Evolutionary conservation across 768 basidiomycete species (phyloP), one percentile per base, ranked within the genome.

Genomic region (Collybiopsis luxurians): DNA sequence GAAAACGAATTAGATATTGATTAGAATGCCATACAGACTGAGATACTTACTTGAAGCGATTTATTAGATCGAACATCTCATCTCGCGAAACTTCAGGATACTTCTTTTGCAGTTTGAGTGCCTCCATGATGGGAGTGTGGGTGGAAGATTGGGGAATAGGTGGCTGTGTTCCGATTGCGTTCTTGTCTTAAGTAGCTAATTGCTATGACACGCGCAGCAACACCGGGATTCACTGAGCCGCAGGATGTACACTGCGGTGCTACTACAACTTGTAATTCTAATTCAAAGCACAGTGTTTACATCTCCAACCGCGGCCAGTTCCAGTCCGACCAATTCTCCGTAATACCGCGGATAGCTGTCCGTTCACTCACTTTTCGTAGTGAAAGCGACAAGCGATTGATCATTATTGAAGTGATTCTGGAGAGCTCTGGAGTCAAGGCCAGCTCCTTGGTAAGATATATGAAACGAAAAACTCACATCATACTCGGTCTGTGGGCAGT

Each of bases 31-130:
- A n/a, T 11, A 19, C 36, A 36, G 43, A 13, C 19, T 40, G 55
- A 42, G 3, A 50, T 36, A 81, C 94, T 63, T 65, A 97, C 96
- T 96, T 96, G 89, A 99, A 99, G 58, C 87, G 84, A 71, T 89
- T 93, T 72, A 97, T 86, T 70, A 98, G 84, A 68, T 92, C 87
- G 64, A 94, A 88, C 86, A 98, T 93, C 75, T 95, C 94, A 79
- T 96, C 94, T 67, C 86, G 85, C 40, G 90, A 79, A 63, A 97
- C 86, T 64, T 95, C 89, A 15, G 95, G 93, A 67, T 89, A 94
- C 72, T 95, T 96, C 77, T 88, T 92, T 68, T 92, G 89, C 13
- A 97, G 79, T 72, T 87, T 86, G 60, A 97, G 75, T 47, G 89
- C 87, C 70, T 92, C 87, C 91, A 93, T 92, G 49, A 67, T 66